Evolutionary conservation across 345 rosid species (phyloP).

Genomic region (Ailanthus altissimus): DNA sequence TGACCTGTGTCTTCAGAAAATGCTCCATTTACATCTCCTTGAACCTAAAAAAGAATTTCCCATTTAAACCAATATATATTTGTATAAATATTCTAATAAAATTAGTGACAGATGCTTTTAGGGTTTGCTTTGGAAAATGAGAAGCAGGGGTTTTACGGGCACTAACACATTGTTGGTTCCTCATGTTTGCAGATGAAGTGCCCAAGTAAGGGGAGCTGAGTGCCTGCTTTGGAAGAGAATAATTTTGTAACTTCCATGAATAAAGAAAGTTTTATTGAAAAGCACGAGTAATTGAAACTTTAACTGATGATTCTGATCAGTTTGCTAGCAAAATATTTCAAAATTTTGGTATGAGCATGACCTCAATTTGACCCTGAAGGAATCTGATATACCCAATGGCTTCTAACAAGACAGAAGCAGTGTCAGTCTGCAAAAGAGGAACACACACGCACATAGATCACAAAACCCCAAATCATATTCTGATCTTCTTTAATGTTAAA

Average conservation of each 20-base stretch:
- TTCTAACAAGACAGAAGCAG: constrained; percentile 66
- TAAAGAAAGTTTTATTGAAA: constrained; percentile 15
- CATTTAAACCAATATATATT: background rate
- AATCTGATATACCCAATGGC: constrained; percentile 67
- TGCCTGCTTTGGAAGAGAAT: constrained; percentile 38
- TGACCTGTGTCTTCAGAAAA: constrained; percentile 30
- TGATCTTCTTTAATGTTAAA: constrained; percentile 26
- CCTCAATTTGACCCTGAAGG: constrained; percentile 71
- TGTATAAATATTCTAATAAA: background rate
- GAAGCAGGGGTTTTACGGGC: constrained; percentile 7
- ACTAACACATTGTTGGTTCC: constrained; percentile 51
- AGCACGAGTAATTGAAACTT: constrained; percentile 29
- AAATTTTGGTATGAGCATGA: constrained; percentile 33
- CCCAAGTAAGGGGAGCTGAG: constrained; percentile 56
- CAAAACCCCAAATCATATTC: constrained; percentile 16
- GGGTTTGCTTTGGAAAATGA: constrained; percentile 29
- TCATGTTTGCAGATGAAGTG: constrained; percentile 39
- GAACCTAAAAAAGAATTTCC: constrained; percentile 23
- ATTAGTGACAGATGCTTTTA: background rate
- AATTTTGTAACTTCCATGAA: constrained; percentile 26
- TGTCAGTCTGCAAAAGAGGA: constrained; percentile 62
- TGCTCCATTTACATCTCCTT: constrained; percentile 33
- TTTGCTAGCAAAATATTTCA: constrained; percentile 22
- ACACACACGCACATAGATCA: constrained; percentile 12
- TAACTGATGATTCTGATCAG: constrained; percentile 30